Base-by-base conservation (phyloP, 495 filamentous ascomycete species). In the Xylaria scruposa region DNA sequence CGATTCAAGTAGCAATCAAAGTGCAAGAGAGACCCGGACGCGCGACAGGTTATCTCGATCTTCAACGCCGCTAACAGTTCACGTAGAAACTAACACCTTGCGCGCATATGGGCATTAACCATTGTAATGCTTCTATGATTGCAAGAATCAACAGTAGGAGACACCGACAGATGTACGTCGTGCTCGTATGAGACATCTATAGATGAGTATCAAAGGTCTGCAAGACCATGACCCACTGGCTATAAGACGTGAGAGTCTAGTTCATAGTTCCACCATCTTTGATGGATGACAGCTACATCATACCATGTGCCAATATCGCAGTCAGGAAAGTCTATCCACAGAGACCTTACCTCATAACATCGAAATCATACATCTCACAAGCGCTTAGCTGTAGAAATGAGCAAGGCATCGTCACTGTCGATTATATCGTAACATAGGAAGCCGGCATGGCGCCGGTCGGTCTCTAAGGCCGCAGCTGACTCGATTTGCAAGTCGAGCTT, bases 371-470 rank as follows among this genome's bases (percentile, higher is more conserved):
- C 0, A 38, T 17, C 59, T 71, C 62, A 71, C 62, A 15, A 44
- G 26, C 19, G 2, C 10, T 58, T 51, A 26, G 54, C 56, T 58
- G 29, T 26, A 4, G 8, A 38, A 19, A 60, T 61, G 17, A 19
- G 64, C 66, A 70, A 59, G 59, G 65, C 72, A 38, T 74, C 56
- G 70, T 77, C 77, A 78, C 72, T 51, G 31, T 68, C 64, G 67
- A 69, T 74, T 76, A 58, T 24, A 73, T 71, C 61, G 71, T 72
- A 70, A 62, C 66, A 36, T 75, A 71, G 81, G 75, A 76, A 87
- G 87, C 86, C 87, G 87, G 87, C 86, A 86, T 80, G 68, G 68
- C 76, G 86, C 87, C 87, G 87, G 86, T 89, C 87, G 87, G 87
- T 82, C 87, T 89, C 87, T 88, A 76, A 87, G 87, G 87, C 87